Conservation (phyloP, 2,329 filamentous ascomycete species). For the Aspergillus texensis region DNA sequence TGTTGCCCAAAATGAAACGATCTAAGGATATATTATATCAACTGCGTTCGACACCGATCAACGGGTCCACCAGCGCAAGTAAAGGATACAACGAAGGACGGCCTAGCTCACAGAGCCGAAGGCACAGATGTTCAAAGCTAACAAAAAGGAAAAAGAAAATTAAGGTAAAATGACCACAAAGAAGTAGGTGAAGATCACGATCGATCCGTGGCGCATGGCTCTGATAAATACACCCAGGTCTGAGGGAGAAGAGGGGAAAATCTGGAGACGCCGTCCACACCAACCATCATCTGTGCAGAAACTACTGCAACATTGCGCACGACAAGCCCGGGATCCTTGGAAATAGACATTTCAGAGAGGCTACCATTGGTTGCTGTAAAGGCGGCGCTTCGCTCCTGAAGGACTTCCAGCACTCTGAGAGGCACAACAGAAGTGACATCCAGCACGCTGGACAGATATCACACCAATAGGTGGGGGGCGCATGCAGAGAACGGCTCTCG, state of each 20-base stretch:
- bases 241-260: conserved; percentile 17
- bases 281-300: conserved; percentile 26
- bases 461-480: conserved; percentile 20
- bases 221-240: conserved; percentile 32
- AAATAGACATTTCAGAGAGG: conserved; percentile 9
- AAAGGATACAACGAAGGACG: conserved; percentile 27
- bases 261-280: conserved; percentile 19
- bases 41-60: conserved; percentile 36
- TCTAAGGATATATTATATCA: conserved; percentile 32
- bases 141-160: conserved; percentile 25
- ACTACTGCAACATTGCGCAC: conserved; percentile 39
- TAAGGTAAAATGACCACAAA: conserved; percentile 29
- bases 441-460: background rate
- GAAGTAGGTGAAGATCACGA: conserved; percentile 24
- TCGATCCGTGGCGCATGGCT: conserved; percentile 26
- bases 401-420: conserved; percentile 13
- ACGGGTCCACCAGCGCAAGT: conserved; percentile 28
- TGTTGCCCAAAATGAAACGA: conserved; percentile 9
- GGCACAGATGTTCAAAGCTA: conserved; percentile 20
- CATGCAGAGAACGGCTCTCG: conserved; percentile 27
- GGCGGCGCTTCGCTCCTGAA: conserved; percentile 23
- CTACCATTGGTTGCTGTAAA: conserved; percentile 21
- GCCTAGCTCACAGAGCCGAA: conserved; percentile 40
- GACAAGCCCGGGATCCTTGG: conserved; percentile 18
- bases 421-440: conserved; percentile 10